Base-by-base conservation (phyloP, 805 yeast genomes). In the Wickerhamia fluorescens region DNA sequence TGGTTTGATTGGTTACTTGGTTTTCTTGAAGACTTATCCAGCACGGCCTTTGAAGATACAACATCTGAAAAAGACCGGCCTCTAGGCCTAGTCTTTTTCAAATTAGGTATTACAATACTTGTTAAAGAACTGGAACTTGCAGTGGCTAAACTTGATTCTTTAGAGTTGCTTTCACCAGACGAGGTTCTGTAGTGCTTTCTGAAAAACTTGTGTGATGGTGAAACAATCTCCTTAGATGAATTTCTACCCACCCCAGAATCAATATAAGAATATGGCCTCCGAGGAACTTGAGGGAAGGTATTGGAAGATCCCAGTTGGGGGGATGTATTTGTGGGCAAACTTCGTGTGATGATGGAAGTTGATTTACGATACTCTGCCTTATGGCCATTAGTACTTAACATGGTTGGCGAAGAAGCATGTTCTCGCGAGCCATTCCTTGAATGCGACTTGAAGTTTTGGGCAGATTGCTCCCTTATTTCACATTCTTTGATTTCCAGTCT, bases 181-280 rank as follows among this genome's bases (percentile, higher is more conserved):
- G 68, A 71, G n/a, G 79, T 68, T 33, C 82, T 68, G 27, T 71
- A 66, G 42, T 78, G 85, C 37, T 77, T 69, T 38, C 81, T 61
- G 56, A 79, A 78, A 29, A 79, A 65, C 16, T 70, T 69, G 21
- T 57, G 57, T 4, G 47, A 33, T 2, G 44, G 29, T 4, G 36
- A 22, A 20, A 31, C 33, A n/a, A 49, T 51, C 20, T 51, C 49
- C 6, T 37, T 20, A 6, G 35, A 14, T 31, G 54, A 54, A 11
- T 34, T 28, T 5, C 42, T 32, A 10, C 20, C 20, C 10, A 10
- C 9, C 7, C 10, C 10, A 3, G 62, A 57, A 16, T 59, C 66
- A 5, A 59, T 40, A 31, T 60, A 62, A 4, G 68, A 61, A 34
- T 45, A 55, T 1, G 69, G 68, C 11, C 68, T 34, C 18, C 48